phyloP scores from a whole-genome alignment of 305 asterid genomes.

The Plantago rigida region DNA sequence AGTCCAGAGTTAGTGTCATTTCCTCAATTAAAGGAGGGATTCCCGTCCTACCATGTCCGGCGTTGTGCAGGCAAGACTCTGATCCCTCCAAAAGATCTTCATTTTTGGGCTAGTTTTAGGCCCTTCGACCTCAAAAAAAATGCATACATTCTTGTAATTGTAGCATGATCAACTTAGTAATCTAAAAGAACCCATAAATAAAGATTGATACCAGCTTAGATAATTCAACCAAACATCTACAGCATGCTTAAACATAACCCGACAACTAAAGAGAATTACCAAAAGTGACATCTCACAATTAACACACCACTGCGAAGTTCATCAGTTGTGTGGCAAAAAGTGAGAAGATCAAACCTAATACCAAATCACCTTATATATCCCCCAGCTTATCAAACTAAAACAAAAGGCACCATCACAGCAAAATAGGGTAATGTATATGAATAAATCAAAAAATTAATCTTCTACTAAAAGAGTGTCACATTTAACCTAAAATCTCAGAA shows the following conservation, averaged over 20 bases:
- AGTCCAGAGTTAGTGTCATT: no score
- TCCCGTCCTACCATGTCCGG: no score
- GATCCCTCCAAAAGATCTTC: no score
- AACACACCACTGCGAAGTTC: neutral
- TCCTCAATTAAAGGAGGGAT: no score
- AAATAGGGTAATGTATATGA: neutral
- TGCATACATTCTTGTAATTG: neutral
- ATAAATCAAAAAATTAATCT: neutral
- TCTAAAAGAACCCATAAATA: constrained; percentile 3
- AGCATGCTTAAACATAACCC: constrained; percentile 3
- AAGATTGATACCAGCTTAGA: neutral
- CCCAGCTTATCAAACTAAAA: neutral
- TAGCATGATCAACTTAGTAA: neutral
- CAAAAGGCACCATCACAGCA: neutral
- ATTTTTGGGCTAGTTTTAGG: no score
- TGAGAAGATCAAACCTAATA: neutral
- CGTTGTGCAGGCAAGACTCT: no score
- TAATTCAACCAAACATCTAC: neutral
- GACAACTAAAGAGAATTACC: constrained; percentile 6
- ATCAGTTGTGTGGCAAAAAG: neutral
- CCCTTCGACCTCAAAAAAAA: neutral
- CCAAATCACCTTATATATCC: constrained; percentile 1
- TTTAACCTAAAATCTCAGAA: neutral
- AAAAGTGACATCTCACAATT: neutral
- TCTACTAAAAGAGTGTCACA: neutral